Evolutionary conservation across 2,329 filamentous ascomycete genomes (phyloP).

Genomic region (Diaporthe eres): DNA sequence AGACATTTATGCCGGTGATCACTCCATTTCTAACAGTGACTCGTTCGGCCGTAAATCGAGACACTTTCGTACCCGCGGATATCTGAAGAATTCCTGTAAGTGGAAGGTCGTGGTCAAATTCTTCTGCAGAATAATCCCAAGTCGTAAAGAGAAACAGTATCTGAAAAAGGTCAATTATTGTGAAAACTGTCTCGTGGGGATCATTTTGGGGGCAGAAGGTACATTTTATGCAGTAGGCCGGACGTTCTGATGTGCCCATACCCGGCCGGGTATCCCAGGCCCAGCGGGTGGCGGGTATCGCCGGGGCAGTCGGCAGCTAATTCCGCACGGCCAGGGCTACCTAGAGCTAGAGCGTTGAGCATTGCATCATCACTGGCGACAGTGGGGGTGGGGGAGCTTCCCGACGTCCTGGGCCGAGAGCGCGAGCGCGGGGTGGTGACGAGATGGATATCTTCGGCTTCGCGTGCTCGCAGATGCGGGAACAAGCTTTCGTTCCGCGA

Average conservation of each 20-base stretch:
- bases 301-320: neutral
- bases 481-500: neutral
- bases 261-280: slow-evolving; percentile 9
- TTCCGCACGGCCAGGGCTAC: neutral
- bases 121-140: too few species aligned
- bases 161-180: too few species aligned
- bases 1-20: too few species aligned
- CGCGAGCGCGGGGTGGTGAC: neutral
- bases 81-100: too few species aligned
- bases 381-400: slow-evolving; percentile 14
- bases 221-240: neutral
- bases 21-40: too few species aligned
- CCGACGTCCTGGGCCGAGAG: slow-evolving; percentile 9
- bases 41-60: too few species aligned
- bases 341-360: neutral
- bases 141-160: too few species aligned
- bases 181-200: too few species aligned
- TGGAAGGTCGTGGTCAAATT: too few species aligned
- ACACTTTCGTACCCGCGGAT: too few species aligned
- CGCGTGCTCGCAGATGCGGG: neutral
- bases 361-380: slow-evolving; percentile 32
- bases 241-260: neutral
- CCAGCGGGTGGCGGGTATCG: slow-evolving; percentile 2
- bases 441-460: slow-evolving; percentile 28
- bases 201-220: neutral